A percentile compares a stretch with the other conserved stretches of the same genome.
Conservation (phyloP, 495 filamentous ascomycete genomes). For the Trichoderma erinaceum region DNA sequence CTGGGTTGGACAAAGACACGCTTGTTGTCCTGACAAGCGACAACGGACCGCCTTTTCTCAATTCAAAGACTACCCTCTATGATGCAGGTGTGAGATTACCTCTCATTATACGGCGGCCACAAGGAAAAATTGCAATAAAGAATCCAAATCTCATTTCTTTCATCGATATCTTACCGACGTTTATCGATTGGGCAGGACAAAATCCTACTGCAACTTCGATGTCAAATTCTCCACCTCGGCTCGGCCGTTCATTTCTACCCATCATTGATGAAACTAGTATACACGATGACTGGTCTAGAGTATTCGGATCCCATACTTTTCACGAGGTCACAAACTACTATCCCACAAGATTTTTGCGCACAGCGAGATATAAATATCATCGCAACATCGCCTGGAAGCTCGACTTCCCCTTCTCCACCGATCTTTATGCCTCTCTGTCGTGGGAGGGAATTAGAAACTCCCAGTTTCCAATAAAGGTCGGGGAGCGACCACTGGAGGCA, state of each 20-base stretch:
- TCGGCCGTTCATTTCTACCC: slow-evolving; percentile 35
- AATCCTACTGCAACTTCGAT: background rate
- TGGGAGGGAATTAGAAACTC: slow-evolving; percentile 38
- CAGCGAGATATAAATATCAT: slow-evolving; percentile 39
- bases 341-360: slow-evolving; percentile 41
- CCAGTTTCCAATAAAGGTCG: slow-evolving; percentile 27
- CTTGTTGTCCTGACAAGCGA: slow-evolving; percentile 41
- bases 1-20: slow-evolving; percentile 31
- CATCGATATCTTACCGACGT: slow-evolving; percentile 40
- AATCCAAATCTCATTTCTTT: slow-evolving; percentile 45
- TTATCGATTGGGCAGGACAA: slow-evolving; percentile 34
- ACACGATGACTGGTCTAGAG: slow-evolving; percentile 24
- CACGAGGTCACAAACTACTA: slow-evolving; percentile 45
- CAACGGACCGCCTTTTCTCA: slow-evolving; percentile 44
- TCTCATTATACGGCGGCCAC: slow-evolving; percentile 34
- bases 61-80: slow-evolving; percentile 45
- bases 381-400: slow-evolving; percentile 41
- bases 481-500: slow-evolving; percentile 29
- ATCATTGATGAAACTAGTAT: slow-evolving; percentile 24
- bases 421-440: slow-evolving; percentile 38
- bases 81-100: slow-evolving; percentile 41
- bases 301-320: slow-evolving; percentile 47
- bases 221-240: slow-evolving; percentile 10
- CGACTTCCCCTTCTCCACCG: slow-evolving; percentile 42
- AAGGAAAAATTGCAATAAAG: slow-evolving; percentile 19